Conservation (phyloP, 1,284 basidiomycete genomes). For the Papiliotrema laurentii region DNA sequence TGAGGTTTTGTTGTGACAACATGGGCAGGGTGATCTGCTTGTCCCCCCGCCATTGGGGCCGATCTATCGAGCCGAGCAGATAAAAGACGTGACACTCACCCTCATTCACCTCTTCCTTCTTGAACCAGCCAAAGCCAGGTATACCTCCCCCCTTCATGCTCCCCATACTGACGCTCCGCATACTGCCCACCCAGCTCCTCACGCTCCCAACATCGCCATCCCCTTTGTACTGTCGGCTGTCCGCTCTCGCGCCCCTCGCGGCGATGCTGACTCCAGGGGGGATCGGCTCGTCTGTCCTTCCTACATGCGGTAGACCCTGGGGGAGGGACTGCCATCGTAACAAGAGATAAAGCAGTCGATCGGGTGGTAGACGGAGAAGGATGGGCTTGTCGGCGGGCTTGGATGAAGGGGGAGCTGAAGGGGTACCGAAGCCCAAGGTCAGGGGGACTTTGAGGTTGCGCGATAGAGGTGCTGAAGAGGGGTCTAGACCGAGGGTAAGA, state of each 20-base stretch:
- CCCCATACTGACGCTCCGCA: constrained; percentile 39
- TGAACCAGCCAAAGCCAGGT: constrained; percentile 30
- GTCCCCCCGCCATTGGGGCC: no score
- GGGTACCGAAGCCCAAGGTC: constrained; percentile 40
- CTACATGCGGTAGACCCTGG: constrained; percentile 37
- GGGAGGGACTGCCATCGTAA: constrained; percentile 42
- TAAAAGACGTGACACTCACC: constrained; percentile 38
- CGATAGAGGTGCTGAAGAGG: constrained; percentile 36
- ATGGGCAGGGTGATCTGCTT: no score
- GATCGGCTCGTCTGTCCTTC: constrained; percentile 43
- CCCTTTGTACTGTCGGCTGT: constrained; percentile 6
- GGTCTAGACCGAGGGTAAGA: constrained; percentile 45
- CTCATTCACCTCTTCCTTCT: constrained; percentile 37
- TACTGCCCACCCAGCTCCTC: constrained; percentile 46
- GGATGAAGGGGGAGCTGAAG: constrained; percentile 12
- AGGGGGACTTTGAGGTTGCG: constrained; percentile 38
- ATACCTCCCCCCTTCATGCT: constrained; percentile 14
- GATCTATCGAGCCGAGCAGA: no score
- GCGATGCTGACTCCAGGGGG: constrained; percentile 30
- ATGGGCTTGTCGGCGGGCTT: constrained; percentile 27
- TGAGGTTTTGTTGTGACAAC: neutral
- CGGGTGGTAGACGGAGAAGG: constrained; percentile 43
- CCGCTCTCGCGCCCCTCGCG: constrained; percentile 26
- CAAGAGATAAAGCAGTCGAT: constrained; percentile 44
- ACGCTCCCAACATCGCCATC: constrained; percentile 46